Evolutionary conservation across 2,329 filamentous ascomycete genomes (phyloP).

Genomic region (Plectosphaerella sp.): DNA sequence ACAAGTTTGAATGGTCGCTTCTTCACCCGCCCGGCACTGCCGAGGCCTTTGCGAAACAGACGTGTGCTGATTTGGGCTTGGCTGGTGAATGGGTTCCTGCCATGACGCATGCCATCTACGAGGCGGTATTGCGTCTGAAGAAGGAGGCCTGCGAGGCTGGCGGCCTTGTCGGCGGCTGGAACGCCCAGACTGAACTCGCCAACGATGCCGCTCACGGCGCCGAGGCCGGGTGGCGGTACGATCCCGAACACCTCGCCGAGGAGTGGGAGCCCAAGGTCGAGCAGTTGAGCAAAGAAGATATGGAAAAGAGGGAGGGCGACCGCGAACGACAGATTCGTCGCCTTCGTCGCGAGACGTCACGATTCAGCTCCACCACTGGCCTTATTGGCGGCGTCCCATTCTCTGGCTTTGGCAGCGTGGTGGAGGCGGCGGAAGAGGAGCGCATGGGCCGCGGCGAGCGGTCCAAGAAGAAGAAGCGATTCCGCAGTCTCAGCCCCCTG

Average conservation of each 20-base stretch:
- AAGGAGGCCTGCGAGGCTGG: conserved; percentile 95
- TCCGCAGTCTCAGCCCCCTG: conserved; percentile 80
- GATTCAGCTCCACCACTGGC: conserved; percentile 82
- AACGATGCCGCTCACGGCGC: conserved; percentile 82
- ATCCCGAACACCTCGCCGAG: conserved; percentile 81
- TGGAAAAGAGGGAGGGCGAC: conserved; percentile 94
- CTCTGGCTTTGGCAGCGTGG: conserved; percentile 43
- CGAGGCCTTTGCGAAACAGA: conserved; percentile 87
- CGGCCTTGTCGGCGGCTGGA: conserved; percentile 73
- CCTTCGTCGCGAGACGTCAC: conserved; percentile 82
- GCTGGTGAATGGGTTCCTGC: conserved; percentile 90
- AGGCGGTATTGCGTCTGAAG: conserved; percentile 85
- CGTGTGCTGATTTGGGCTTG: conserved; percentile 86
- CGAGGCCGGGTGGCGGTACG: conserved; percentile 92
- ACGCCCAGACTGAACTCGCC: conserved; percentile 61
- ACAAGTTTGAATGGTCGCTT: conserved; percentile 97
- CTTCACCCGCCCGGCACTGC: conserved; percentile 88
- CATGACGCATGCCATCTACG: conserved; percentile 95
- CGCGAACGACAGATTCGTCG: conserved; percentile 86
- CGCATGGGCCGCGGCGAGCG: conserved; percentile 88
- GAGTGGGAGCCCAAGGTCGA: conserved; percentile 84
- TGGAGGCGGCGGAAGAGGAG: conserved; percentile 58
- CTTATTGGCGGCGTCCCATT: conserved; percentile 73
- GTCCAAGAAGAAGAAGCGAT: conserved; percentile 91
- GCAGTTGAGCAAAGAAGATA: conserved; percentile 85